These are phyloP conservation scores for Colletotrichum neosansevieriae DNA, from an alignment of 2,329 filamentous ascomycete species.

Conservation along the genomic window DNA sequence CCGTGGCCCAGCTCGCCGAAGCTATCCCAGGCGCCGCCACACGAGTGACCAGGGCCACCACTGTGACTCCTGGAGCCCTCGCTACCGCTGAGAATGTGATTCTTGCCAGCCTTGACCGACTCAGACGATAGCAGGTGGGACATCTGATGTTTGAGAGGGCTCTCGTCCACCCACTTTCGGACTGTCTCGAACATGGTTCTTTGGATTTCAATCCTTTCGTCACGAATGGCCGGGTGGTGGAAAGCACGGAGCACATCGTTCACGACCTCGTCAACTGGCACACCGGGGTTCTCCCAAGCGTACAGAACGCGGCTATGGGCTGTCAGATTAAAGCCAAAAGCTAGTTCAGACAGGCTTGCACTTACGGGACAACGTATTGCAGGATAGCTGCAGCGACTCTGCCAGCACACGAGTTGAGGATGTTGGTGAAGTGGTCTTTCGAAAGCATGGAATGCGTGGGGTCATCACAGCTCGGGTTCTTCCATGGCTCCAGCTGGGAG, in stretches of 20 bases:
- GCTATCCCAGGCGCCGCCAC: constrained; percentile 54
- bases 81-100: constrained; percentile 69
- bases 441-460: constrained; percentile 86
- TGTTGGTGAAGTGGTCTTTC: constrained; percentile 86
- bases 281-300: constrained; percentile 89
- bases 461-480: constrained; percentile 78
- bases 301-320: constrained; percentile 78
- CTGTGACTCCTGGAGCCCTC: constrained; percentile 50
- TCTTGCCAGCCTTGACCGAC: constrained; percentile 84
- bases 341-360: constrained; percentile 35
- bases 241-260: constrained; percentile 85
- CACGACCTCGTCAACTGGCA: constrained; percentile 85
- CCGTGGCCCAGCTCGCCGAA: constrained; percentile 64
- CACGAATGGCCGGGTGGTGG: constrained; percentile 88
- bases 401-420: constrained; percentile 82
- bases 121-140: constrained; percentile 84
- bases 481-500: constrained; percentile 85
- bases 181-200: constrained; percentile 90
- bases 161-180: constrained; percentile 80
- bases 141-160: constrained; percentile 75
- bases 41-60: constrained; percentile 55
- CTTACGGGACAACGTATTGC: constrained; percentile 85
- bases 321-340: constrained; percentile 41
- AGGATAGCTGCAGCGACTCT: constrained; percentile 80
- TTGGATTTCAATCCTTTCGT: constrained; percentile 83